Evolutionary conservation across 495 filamentous ascomycete genomes (phyloP).

Genomic region (Penicillium tannophilum): DNA sequence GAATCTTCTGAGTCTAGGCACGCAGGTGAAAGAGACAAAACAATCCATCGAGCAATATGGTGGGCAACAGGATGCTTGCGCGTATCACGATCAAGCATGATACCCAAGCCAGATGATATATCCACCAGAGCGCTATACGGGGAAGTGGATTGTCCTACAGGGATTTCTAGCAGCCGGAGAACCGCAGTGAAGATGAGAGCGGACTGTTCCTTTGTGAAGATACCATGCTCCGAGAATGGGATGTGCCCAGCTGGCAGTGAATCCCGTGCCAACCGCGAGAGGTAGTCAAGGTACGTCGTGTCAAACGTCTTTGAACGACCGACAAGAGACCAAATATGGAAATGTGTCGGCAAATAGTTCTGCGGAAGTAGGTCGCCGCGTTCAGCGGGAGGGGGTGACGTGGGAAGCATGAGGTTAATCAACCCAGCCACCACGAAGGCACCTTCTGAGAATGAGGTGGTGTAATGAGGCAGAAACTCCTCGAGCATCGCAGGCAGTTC

Average conservation of each 20-base stretch:
- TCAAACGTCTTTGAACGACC: slow-evolving; percentile 88
- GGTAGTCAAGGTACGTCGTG: slow-evolving; percentile 81
- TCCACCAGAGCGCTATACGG: slow-evolving; percentile 85
- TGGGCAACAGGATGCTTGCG: slow-evolving; percentile 91
- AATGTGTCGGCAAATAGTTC: slow-evolving; percentile 85
- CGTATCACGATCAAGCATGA: slow-evolving; percentile 86
- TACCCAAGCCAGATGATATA: slow-evolving; percentile 74
- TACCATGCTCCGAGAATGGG: slow-evolving; percentile 81
- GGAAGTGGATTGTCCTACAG: slow-evolving; percentile 92
- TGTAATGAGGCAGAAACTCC: slow-evolving; percentile 94
- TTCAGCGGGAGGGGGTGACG: slow-evolving; percentile 70
- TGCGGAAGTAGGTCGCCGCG: slow-evolving; percentile 75
- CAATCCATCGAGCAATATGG: slow-evolving; percentile 92
- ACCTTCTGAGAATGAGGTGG: slow-evolving; percentile 83
- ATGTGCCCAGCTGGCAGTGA: slow-evolving; percentile 72
- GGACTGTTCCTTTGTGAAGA: slow-evolving; percentile 91
- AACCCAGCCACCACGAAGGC: slow-evolving; percentile 86
- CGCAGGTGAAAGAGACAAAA: slow-evolving; percentile 87
- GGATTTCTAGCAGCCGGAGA: slow-evolving; percentile 87
- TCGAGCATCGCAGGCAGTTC: slow-evolving; percentile 87
- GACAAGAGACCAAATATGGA: slow-evolving; percentile 94
- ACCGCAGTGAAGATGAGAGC: slow-evolving; percentile 91
- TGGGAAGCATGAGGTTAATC: slow-evolving; percentile 86
- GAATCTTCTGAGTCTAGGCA: slow-evolving; percentile 79
- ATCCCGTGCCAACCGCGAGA: slow-evolving; percentile 85